Percentiles rank a stretch among this genome's conserved stretches.
Conservation (phyloP, 2,329 filamentous ascomycete genomes). For the Verticillium nubilum region DNA sequence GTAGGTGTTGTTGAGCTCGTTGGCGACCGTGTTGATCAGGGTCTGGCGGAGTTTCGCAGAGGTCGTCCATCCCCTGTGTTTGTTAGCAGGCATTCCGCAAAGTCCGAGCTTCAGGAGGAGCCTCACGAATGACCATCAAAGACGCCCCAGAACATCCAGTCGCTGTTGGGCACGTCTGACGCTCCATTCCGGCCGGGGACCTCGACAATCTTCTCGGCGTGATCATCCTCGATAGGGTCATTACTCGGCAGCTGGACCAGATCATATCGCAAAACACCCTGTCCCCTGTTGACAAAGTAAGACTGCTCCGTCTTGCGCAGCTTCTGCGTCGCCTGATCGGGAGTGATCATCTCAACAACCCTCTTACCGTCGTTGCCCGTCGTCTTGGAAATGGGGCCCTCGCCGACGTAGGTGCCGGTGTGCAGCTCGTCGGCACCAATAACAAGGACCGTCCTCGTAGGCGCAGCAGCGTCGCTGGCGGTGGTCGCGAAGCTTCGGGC, state of each 20-base stretch:
- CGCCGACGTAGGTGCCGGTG: slow-evolving; percentile 78
- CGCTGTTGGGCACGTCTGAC: slow-evolving; percentile 50
- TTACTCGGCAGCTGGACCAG: slow-evolving; percentile 93
- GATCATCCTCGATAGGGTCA: slow-evolving; percentile 96
- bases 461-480: slow-evolving; percentile 30
- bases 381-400: slow-evolving; percentile 82
- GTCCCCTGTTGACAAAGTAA: slow-evolving; percentile 80
- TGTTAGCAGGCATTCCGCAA: background rate
- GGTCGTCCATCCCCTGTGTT: slow-evolving; percentile 83
- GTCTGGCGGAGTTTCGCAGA: slow-evolving; percentile 92
- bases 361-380: slow-evolving; percentile 79
- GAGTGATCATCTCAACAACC: slow-evolving; percentile 92
- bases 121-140: slow-evolving; percentile 92
- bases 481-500: slow-evolving; percentile 37
- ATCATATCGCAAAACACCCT: slow-evolving; percentile 92
- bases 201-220: slow-evolving; percentile 96
- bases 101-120: background rate
- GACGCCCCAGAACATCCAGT: slow-evolving; percentile 99
- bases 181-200: slow-evolving; percentile 53
- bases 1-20: slow-evolving; percentile 90
- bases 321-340: slow-evolving; percentile 88
- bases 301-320: slow-evolving; percentile 86
- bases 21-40: slow-evolving; percentile 85
- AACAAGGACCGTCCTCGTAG: slow-evolving; percentile 67
- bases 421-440: slow-evolving; percentile 89